A percentile compares a stretch with the other conserved stretches of the same genome.
Conservation (phyloP, 2,329 filamentous ascomycete genomes). For the Elsinoe ampelina region DNA sequence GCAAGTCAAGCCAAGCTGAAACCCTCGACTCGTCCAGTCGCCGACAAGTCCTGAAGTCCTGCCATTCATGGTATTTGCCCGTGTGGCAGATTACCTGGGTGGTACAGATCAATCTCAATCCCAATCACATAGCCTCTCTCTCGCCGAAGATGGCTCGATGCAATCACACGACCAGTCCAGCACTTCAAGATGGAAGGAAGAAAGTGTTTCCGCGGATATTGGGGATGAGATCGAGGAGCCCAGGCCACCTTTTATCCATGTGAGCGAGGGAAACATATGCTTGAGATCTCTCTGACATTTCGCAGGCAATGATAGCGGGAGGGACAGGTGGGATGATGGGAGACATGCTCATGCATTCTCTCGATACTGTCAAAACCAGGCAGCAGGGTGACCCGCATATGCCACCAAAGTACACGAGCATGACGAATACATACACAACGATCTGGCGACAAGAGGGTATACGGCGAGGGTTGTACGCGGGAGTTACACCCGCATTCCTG, state of each 20-base stretch:
- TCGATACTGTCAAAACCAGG: conserved; percentile 96
- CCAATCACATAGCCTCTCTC: conserved; percentile 17
- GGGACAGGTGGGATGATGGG: conserved; percentile 87
- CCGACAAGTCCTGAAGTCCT: conserved; percentile 15
- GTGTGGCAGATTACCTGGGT: conserved; percentile 37
- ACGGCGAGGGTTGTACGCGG: conserved; percentile 76
- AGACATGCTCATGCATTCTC: conserved; percentile 96
- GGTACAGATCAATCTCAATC: conserved; percentile 23
- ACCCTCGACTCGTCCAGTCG: neutral
- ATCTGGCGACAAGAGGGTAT: conserved; percentile 91
- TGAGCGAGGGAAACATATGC: conserved; percentile 20
- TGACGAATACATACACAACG: conserved; percentile 82
- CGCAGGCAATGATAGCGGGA: conserved; percentile 85
- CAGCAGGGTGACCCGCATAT: conserved; percentile 94
- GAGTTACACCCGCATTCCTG: conserved; percentile 81
- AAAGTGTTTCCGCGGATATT: conserved; percentile 27
- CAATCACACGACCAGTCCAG: conserved; percentile 1
- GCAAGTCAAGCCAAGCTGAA: neutral
- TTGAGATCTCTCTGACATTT: neutral
- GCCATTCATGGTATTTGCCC: conserved; percentile 41
- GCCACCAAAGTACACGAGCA: conserved; percentile 83
- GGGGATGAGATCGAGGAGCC: conserved; percentile 25
- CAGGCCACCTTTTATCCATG: conserved; percentile 41
- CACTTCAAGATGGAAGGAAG: conserved; percentile 25
- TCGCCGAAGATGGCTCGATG: conserved; percentile 14